Percentiles rank a stretch among this genome's conserved stretches.
Evolutionary conservation across 2,329 filamentous ascomycete genomes (phyloP).

Genomic region (Calonectria naviculata): DNA sequence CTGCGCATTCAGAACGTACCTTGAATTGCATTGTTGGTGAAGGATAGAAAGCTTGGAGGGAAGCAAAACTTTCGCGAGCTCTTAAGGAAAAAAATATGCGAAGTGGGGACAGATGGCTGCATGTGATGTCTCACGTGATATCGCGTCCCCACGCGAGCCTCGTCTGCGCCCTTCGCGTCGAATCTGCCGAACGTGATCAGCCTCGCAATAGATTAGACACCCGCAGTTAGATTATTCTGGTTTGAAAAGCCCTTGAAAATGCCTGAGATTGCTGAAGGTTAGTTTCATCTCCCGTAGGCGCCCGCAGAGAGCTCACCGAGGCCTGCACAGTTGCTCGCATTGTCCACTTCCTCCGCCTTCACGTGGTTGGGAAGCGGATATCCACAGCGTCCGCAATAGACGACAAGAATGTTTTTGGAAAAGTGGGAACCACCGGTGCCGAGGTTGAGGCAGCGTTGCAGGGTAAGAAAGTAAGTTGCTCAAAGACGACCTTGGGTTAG

Average conservation of each 20-base stretch:
- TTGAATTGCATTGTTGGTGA: conserved; percentile 37
- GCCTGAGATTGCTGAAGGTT: conserved; percentile 66
- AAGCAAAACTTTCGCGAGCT: conserved; percentile 36
- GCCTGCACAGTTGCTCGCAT: conserved; percentile 76
- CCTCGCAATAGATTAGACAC: neutral
- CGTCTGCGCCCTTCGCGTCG: conserved; percentile 9
- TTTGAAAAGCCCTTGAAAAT: conserved; percentile 49
- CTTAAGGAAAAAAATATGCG: conserved; percentile 35
- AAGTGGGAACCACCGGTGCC: conserved; percentile 82
- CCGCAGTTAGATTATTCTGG: neutral
- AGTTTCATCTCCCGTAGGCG: neutral
- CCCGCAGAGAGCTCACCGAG: neutral
- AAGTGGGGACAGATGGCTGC: conserved; percentile 31
- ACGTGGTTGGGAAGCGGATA: conserved; percentile 87
- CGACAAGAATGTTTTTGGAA: conserved; percentile 89
- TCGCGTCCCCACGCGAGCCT: conserved; percentile 26
- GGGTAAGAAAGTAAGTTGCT: conserved; percentile 70
- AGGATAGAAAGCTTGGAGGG: conserved; percentile 25
- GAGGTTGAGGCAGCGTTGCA: conserved; percentile 80
- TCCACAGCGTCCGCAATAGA: conserved; percentile 76
- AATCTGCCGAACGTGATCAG: neutral
- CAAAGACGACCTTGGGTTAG: neutral
- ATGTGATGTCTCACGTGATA: conserved; percentile 38
- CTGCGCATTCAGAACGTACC: conserved; percentile 37
- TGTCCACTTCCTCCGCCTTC: conserved; percentile 84